These are phyloP conservation scores for Verticillium isaacii DNA, from an alignment of 2,329 filamentous ascomycete species.

Conservation along the genomic window DNA sequence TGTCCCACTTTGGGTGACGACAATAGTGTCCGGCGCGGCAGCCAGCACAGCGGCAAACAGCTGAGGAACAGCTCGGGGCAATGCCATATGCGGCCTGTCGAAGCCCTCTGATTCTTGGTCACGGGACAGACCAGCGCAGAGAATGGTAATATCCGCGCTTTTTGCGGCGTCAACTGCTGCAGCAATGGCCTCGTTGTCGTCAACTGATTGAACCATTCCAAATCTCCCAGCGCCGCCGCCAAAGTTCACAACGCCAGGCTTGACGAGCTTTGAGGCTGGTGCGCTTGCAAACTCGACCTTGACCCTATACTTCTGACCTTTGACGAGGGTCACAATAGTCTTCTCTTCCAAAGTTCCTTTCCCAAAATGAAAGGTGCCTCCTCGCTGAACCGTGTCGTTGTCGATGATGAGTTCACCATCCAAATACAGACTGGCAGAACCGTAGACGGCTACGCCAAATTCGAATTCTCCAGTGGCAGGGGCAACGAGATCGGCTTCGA, in stretches of 20 bases:
- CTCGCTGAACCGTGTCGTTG: conserved; percentile 21
- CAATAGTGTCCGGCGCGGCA: background rate
- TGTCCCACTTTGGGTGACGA: background rate
- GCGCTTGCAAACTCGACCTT: conserved; percentile 19
- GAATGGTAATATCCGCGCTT: conserved; percentile 52
- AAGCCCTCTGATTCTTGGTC: conserved; percentile 1
- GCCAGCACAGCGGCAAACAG: background rate
- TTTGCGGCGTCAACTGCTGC: conserved; percentile 33
- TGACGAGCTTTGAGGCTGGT: conserved; percentile 12
- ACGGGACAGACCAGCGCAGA: conserved; percentile 49
- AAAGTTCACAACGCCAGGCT: background rate
- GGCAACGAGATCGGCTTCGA: conserved; percentile 13
- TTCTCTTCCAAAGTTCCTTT: conserved; percentile 27
- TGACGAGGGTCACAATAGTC: conserved; percentile 48
- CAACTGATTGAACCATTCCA: conserved; percentile 1
- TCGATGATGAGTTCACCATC: conserved; percentile 25
- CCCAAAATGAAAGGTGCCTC: background rate
- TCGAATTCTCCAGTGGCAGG: conserved; percentile 17
- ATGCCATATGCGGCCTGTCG: background rate
- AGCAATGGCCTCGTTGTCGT: conserved; percentile 7
- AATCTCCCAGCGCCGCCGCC: conserved; percentile 3
- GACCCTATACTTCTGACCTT: conserved; percentile 22
- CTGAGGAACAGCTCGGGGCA: background rate
- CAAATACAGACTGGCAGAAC: conserved; percentile 25
- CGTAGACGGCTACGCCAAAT: conserved; percentile 27